phyloP scores from a whole-genome alignment of 1,139 yeast genomes.

The Diutina rugosa region DNA sequence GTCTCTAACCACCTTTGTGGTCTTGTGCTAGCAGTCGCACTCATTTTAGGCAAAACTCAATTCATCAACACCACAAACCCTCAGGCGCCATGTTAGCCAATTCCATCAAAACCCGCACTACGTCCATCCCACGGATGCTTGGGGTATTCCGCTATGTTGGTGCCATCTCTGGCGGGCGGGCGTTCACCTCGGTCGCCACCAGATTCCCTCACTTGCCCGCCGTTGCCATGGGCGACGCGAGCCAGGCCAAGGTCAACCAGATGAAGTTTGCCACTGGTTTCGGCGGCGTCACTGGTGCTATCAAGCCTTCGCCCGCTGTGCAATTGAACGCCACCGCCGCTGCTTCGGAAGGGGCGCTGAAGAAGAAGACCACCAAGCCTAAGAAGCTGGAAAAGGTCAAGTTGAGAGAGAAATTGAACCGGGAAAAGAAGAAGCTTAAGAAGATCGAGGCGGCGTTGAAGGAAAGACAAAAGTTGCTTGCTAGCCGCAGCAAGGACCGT shows the following conservation, averaged over 20 bases:
- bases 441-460: constrained; percentile 3
- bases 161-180: not conserved
- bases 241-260: not conserved
- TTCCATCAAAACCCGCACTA: not conserved
- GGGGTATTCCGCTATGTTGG: not conserved
- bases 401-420: constrained; percentile 4
- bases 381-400: constrained; percentile 3
- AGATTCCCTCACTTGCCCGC: not conserved
- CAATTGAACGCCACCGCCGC: not conserved
- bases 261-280: not conserved
- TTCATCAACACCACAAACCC: not conserved
- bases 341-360: not conserved
- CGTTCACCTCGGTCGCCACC: not conserved
- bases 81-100: not conserved
- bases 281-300: not conserved
- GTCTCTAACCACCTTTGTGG: not conserved
- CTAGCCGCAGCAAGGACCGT: constrained; percentile 9
- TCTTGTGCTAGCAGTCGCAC: not conserved
- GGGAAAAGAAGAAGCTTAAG: not conserved
- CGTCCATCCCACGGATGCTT: not conserved
- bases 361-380: not conserved
- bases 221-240: not conserved
- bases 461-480: constrained; percentile 6
- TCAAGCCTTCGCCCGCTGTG: not conserved
- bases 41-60: not conserved